Base-by-base conservation (phyloP, 2,329 filamentous ascomycete genomes). In the Ophiobolus disseminans region DNA sequence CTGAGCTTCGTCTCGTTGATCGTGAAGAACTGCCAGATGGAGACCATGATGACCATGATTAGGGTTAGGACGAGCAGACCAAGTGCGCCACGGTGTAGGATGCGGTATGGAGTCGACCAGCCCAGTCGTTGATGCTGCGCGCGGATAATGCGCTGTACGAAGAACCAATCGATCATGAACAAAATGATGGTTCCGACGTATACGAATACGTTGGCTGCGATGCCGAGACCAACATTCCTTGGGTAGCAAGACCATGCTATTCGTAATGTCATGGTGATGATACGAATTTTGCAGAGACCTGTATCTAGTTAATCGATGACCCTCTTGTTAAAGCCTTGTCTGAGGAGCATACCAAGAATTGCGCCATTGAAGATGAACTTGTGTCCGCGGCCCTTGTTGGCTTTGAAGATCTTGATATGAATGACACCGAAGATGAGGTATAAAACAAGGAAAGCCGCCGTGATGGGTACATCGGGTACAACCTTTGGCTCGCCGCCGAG, bases 141-240 rank as follows among this genome's bases (percentile, higher is more conserved):
- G 46, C 91, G 83, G 20, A 94, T 71, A 20, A 96, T 79, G 40
- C 91, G 84, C 72, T 93, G 89, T 0, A 86, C 76, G 67, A 93
- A 89, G 66, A 94, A 79, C 54, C 95, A 77, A 75, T 96, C 92
- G 69, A 91, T 75, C 63, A 92, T 76, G 72, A 89, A 93, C 16
- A 95, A 77, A n/a, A 95, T 74, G 35, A 95, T 73, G 14, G 91
- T 86, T 31, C 90, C 90, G 0, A 87, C 86, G 42, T 86, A 85
- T 48, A 89, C 83, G 62, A 94, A 86, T 62, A 93, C 82, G 55
- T 80, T 79, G 2, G 89, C 84, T 1, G 82, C 80, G 35, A 85
- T 83, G 2, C 76, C 81, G 2, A 86, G 61, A 4, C 63, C 68
- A 20, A 82, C 60, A 47, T 81, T 80, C 7, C 48, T 51, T 5